phyloP scores from a whole-genome alignment of 2,329 filamentous ascomycete genomes.

The Sphaerulina musiva region DNA sequence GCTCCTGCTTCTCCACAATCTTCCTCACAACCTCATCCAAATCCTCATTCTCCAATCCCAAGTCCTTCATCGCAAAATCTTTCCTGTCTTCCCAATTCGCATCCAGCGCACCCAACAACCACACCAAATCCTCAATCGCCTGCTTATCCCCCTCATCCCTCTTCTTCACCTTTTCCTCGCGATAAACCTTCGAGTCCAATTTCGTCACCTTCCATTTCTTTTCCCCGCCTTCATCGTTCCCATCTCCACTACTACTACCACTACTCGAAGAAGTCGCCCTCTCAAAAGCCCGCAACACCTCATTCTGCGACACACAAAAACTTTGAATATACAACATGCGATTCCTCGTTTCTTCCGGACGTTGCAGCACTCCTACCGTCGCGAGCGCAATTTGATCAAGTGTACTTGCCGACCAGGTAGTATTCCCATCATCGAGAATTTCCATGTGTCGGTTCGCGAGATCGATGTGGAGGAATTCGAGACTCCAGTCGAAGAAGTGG shows the following conservation, averaged over 20 bases:
- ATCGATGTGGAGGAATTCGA: conserved; percentile 51
- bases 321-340: conserved; percentile 53
- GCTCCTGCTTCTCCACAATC: conserved; percentile 25
- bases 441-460: conserved; percentile 45
- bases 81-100: conserved; percentile 32
- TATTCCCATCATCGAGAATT: conserved; percentile 53
- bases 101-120: conserved; percentile 29
- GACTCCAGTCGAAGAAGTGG: conserved; percentile 56
- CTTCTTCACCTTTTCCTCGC: conserved; percentile 32
- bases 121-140: conserved; percentile 30
- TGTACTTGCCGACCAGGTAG: conserved; percentile 48
- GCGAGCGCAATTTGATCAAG: conserved; percentile 48
- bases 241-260: no score
- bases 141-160: conserved; percentile 33
- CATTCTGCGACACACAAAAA: conserved; percentile 52
- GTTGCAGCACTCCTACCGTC: conserved; percentile 46
- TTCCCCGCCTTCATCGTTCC: no score
- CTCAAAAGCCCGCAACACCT: conserved; percentile 51
- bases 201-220: conserved; percentile 46
- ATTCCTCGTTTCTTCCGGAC: conserved; percentile 50
- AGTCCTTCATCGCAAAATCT: conserved; percentile 37
- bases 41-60: conserved; percentile 39
- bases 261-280: conserved; percentile 39
- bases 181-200: conserved; percentile 31
- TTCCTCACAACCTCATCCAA: conserved; percentile 35